These are phyloP conservation scores for Pharus latifolius DNA, from an alignment of 176 grass and related monocot genomes.

Conservation along the genomic window DNA sequence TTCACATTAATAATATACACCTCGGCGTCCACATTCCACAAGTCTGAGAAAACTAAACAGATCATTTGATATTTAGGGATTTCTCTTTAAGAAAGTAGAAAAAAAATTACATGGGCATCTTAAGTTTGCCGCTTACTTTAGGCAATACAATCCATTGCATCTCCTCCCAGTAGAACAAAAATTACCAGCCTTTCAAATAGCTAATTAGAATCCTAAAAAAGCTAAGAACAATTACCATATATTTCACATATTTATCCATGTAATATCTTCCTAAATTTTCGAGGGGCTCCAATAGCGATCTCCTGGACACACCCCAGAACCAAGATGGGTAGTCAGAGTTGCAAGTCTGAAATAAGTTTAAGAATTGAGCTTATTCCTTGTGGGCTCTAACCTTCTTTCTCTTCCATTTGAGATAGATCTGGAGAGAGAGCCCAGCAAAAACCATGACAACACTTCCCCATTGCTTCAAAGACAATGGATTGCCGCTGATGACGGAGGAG, in stretches of 20 bases:
- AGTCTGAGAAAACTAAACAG: background rate
- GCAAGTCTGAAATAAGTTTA: background rate
- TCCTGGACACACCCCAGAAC: constrained; percentile 2
- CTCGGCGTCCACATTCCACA: too few species aligned
- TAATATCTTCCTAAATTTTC: constrained; percentile 13
- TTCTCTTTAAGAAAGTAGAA: background rate
- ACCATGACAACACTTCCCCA: constrained; percentile 70
- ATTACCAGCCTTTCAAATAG: background rate
- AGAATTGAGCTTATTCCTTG: constrained; percentile 25
- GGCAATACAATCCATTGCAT: constrained; percentile 20
- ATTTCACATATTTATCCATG: background rate
- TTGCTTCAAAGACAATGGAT: constrained; percentile 63
- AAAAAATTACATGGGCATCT: background rate
- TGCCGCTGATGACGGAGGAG: constrained; percentile 75
- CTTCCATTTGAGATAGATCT: constrained; percentile 84
- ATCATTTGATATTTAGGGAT: background rate
- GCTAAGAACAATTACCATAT: background rate
- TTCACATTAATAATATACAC: too few species aligned
- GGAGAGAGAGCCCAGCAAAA: constrained; percentile 54
- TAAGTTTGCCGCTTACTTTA: background rate
- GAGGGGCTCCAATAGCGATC: constrained; percentile 3
- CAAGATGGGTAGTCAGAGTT: constrained; percentile 8
- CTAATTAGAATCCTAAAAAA: too few species aligned
- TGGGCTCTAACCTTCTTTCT: constrained; percentile 51
- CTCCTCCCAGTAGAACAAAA: background rate